phyloP scores from a whole-genome alignment of 2,329 filamentous ascomycete genomes.

The Samsoniella hepiali region DNA sequence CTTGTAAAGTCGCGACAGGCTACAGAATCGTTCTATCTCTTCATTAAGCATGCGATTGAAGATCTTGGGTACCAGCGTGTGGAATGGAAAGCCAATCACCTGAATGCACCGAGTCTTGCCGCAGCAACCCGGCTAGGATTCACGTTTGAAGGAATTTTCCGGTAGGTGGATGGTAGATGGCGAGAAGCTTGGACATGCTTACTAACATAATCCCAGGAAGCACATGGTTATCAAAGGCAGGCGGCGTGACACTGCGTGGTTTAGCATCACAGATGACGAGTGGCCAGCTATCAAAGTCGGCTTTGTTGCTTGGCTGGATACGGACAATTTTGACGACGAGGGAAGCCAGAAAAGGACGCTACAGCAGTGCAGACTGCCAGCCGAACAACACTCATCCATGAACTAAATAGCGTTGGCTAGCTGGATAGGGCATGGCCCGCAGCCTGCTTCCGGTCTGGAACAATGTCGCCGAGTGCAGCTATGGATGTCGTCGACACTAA shows the following conservation, averaged over 20 bases:
- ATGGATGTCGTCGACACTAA: not conserved
- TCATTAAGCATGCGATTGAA: conserved; percentile 53
- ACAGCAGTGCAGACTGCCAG: conserved; percentile 31
- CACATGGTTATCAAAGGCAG: conserved; percentile 58
- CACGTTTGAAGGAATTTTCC: conserved; percentile 55
- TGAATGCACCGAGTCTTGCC: conserved; percentile 51
- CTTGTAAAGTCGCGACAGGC: conserved; percentile 53
- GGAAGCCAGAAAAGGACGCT: conserved; percentile 50
- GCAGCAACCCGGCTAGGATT: conserved; percentile 59
- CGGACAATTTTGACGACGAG: conserved; percentile 52
- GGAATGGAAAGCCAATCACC: conserved; percentile 62
- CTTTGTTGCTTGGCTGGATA: conserved; percentile 53
- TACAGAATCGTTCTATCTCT: conserved; percentile 56
- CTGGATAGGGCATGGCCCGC: not conserved
- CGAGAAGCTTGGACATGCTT: not conserved
- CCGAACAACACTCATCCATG: not conserved
- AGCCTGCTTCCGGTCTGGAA: not conserved
- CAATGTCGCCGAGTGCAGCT: not conserved
- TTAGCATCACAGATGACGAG: conserved; percentile 55
- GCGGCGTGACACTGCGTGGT: conserved; percentile 59
- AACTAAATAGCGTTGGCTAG: not conserved
- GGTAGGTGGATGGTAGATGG: conserved; percentile 30
- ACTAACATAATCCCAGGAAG: conserved; percentile 33
- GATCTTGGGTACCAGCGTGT: conserved; percentile 53
- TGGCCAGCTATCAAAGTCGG: conserved; percentile 48